Conservation (phyloP, 345 rosid species). For the Clarkia xantiana region DNA sequence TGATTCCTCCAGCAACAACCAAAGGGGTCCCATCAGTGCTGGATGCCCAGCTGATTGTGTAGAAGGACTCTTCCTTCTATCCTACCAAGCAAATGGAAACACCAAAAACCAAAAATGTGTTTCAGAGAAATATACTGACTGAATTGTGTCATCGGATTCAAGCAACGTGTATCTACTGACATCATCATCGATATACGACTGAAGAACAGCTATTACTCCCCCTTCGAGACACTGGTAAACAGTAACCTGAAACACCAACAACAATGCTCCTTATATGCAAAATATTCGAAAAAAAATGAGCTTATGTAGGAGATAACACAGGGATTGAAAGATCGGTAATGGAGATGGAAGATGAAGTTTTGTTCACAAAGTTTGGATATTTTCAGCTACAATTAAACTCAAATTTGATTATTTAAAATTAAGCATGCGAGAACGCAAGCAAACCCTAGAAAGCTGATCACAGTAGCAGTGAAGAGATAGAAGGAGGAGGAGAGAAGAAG, state of each 20-base stretch:
- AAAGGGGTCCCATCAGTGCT: slow-evolving; percentile 50
- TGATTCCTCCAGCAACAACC: slow-evolving; percentile 75
- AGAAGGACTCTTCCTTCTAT: slow-evolving; percentile 96
- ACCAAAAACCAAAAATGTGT: slow-evolving; percentile 34
- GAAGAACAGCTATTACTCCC: slow-evolving; percentile 69
- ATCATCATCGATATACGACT: slow-evolving; percentile 85
- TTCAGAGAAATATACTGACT: slow-evolving; percentile 8
- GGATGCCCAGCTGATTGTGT: slow-evolving; percentile 90
- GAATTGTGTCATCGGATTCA: background rate
- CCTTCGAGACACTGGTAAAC: slow-evolving; percentile 89
- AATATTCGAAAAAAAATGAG: slow-evolving; percentile 7
- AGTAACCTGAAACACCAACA: slow-evolving; percentile 39
- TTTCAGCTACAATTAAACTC: no score
- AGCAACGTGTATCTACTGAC: slow-evolving; percentile 24
- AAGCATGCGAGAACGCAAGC: no score
- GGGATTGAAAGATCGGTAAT: slow-evolving; percentile 1
- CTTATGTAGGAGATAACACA: no score
- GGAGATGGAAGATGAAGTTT: no score
- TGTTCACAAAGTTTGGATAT: no score
- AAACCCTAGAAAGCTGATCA: background rate
- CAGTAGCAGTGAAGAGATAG: background rate
- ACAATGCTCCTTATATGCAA: background rate
- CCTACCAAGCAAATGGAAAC: slow-evolving; percentile 39
- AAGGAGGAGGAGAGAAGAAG: background rate
- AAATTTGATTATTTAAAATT: slow-evolving; percentile 4